Evolutionary conservation across 306 rosid genomes (phyloP).

Genomic region (Dryas drummondii): DNA sequence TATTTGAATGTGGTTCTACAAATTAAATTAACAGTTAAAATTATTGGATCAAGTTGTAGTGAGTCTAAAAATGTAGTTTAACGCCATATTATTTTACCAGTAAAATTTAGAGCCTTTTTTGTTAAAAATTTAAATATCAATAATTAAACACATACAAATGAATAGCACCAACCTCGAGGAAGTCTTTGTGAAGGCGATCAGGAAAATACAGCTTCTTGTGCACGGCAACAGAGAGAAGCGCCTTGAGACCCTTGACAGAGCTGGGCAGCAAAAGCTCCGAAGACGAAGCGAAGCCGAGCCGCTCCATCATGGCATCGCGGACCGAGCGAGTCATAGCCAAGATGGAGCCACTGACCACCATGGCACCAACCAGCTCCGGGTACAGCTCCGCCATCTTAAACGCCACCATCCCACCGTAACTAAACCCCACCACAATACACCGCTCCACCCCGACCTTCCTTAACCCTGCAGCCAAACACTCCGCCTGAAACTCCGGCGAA

Average conservation of each 20-base stretch:
- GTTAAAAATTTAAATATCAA: too few relatives aligned
- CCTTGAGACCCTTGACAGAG: constrained; percentile 47
- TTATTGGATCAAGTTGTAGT: too few relatives aligned
- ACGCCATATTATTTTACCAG: too few relatives aligned
- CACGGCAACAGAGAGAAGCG: constrained; percentile 49
- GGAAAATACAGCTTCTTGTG: constrained; percentile 60
- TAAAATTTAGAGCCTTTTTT: too few relatives aligned
- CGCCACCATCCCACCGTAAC: constrained; percentile 83
- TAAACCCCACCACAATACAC: constrained; percentile 68
- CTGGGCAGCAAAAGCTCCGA: constrained; percentile 67
- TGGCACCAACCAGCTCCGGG: constrained; percentile 48
- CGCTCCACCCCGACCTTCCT: constrained; percentile 68
- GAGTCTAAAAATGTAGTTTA: too few relatives aligned
- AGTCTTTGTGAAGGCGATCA: constrained; percentile 48
- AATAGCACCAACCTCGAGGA: constrained; percentile 50
- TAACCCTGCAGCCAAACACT: constrained; percentile 57
- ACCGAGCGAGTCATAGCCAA: constrained; percentile 45
- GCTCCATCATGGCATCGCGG: constrained; percentile 22
- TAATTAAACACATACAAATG: neutral
- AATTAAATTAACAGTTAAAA: too few relatives aligned
- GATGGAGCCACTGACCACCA: constrained; percentile 56
- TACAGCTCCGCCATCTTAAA: constrained; percentile 63
- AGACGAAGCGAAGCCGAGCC: constrained; percentile 52
- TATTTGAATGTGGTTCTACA: too few relatives aligned
- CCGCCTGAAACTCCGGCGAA: constrained; percentile 68